Evolutionary conservation across 306 rosid species (phyloP).

Genomic region (Myrica gale): DNA sequence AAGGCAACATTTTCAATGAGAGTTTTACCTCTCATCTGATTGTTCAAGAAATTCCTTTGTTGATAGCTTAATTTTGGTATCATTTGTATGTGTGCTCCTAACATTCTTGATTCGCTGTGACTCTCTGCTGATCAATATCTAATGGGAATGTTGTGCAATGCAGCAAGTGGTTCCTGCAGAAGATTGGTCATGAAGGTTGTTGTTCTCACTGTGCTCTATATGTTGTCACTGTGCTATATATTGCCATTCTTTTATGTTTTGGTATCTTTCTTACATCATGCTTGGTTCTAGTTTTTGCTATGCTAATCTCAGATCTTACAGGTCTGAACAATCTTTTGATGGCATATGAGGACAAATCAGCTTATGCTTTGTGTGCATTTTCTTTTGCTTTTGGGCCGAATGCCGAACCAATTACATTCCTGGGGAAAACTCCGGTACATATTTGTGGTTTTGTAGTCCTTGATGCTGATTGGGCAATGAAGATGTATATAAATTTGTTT

Average conservation of each 20-base stretch:
- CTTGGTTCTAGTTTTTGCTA: constrained; percentile 17
- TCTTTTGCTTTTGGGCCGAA: constrained; percentile 71
- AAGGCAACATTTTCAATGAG: not conserved
- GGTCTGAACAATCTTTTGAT: constrained; percentile 90
- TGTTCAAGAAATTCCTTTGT: not conserved
- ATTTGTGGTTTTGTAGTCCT: constrained; percentile 1
- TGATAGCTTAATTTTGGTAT: constrained; percentile 1
- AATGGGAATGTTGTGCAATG: constrained; percentile 34
- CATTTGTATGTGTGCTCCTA: not conserved
- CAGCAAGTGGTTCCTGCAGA: constrained; percentile 99
- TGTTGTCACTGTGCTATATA: constrained; percentile 12
- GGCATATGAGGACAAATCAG: constrained; percentile 96
- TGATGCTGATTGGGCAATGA: constrained; percentile 10
- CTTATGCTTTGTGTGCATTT: constrained; percentile 76
- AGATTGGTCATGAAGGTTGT: constrained; percentile 90
- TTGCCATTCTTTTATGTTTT: not conserved
- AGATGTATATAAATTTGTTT: not conserved
- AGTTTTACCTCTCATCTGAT: not conserved
- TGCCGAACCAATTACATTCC: constrained; percentile 69
- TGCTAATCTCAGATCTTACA: constrained; percentile 33
- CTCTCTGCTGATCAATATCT: constrained; percentile 26
- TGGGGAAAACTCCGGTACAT: constrained; percentile 82
- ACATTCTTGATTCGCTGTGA: constrained; percentile 14
- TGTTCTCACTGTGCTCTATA: constrained; percentile 12
- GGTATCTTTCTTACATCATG: constrained; percentile 1